Evolutionary conservation across 2,329 filamentous ascomycete genomes (phyloP).

Genomic region (Bipolaris oryzae): DNA sequence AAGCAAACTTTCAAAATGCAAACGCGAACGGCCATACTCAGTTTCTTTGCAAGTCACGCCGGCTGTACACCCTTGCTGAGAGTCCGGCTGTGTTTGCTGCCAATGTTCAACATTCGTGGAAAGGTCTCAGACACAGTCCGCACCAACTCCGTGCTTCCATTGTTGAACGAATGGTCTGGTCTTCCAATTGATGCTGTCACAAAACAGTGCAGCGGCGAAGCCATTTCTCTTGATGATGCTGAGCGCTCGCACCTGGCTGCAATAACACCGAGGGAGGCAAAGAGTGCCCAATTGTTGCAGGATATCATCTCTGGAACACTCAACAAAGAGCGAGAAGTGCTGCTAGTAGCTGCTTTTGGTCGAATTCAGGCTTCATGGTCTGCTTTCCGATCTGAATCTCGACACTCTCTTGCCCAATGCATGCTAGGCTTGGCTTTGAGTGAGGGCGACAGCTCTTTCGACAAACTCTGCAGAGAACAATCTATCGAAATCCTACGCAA

Average conservation of each 20-base stretch:
- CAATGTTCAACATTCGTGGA: conserved; percentile 71
- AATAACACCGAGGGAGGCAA: conserved; percentile 62
- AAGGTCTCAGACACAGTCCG: conserved; percentile 76
- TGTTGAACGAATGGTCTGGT: conserved; percentile 71
- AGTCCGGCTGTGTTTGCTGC: conserved; percentile 75
- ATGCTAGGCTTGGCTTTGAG: conserved; percentile 67
- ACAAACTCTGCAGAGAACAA: conserved; percentile 55
- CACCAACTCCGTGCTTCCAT: conserved; percentile 76
- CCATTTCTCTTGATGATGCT: conserved; percentile 55
- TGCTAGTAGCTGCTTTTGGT: conserved; percentile 69
- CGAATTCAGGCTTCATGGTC: conserved; percentile 76
- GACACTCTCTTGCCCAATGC: conserved; percentile 64
- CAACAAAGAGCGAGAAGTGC: conserved; percentile 55
- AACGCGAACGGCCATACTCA: conserved; percentile 68
- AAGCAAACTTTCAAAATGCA: conserved; percentile 61
- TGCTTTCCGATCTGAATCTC: conserved; percentile 68
- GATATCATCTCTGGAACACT: conserved; percentile 56
- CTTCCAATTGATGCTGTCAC: conserved; percentile 60
- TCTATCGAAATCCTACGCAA: conserved; percentile 74
- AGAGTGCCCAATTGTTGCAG: conserved; percentile 62
- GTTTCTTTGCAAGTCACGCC: conserved; percentile 76
- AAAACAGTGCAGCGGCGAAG: conserved; percentile 57
- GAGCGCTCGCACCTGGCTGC: conserved; percentile 61
- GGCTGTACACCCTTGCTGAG: conserved; percentile 69
- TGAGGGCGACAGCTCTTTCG: conserved; percentile 38